Percentiles rank a stretch among this genome's conserved stretches.
These are phyloP conservation scores for Alternaria dauci DNA, from an alignment of 2,329 filamentous ascomycete species.

Conservation along the genomic window DNA sequence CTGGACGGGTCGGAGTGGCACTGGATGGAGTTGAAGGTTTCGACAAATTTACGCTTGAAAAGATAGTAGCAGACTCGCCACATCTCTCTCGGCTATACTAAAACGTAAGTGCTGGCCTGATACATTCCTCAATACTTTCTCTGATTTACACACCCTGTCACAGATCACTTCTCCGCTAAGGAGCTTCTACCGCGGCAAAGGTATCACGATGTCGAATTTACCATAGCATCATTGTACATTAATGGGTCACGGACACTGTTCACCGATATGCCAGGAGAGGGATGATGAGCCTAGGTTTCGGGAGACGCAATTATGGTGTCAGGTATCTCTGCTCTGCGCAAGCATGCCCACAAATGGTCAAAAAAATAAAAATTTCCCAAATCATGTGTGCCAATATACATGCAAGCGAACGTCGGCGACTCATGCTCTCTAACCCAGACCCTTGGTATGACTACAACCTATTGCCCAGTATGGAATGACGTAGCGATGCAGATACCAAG, in stretches of 20 bases:
- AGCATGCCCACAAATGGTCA: neutral
- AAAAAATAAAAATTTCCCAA: neutral
- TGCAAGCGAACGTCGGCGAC: neutral
- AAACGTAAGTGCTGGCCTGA: constrained; percentile 14
- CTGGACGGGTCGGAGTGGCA: neutral
- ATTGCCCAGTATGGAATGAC: neutral
- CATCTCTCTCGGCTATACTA: neutral
- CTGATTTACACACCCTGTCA: constrained; percentile 20
- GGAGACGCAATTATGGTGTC: neutral
- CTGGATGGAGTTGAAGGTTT: constrained; percentile 6
- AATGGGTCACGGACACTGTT: neutral
- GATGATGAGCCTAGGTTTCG: neutral
- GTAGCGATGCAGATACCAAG: neutral
- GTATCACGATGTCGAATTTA: neutral
- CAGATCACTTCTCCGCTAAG: neutral
- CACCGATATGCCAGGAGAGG: neutral
- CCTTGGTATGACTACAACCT: neutral
- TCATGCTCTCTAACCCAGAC: neutral
- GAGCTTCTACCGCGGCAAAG: neutral
- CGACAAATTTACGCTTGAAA: neutral
- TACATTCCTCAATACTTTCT: neutral
- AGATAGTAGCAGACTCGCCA: neutral
- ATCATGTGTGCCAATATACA: neutral
- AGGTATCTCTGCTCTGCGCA: neutral
- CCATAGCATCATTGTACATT: constrained; percentile 2